Base-by-base conservation (phyloP, 257 asterid species). In the Penstemon eatonii region DNA sequence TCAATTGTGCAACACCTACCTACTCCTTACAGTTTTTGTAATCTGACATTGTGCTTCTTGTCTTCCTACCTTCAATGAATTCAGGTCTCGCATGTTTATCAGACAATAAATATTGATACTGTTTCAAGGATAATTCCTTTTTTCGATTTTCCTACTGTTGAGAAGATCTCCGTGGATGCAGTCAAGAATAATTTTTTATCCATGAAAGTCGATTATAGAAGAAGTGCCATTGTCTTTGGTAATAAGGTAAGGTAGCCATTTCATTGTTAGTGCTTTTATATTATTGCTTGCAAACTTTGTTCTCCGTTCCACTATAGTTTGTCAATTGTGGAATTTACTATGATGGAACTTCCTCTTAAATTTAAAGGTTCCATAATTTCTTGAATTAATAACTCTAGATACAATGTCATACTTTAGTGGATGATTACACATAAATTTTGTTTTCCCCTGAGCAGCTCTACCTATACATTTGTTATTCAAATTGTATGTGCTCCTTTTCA, bases 51-150 rank as follows among this genome's bases (percentile, higher is more conserved):
- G 0, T 40, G 63, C 47, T 47, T 52, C 5, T 70, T 69, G 3
- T 56, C 41, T n/a, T 45, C 55, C 68, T 69, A 36, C 37, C 25
- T 51, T 69, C 40, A 54, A 1, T 75, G 37, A 67, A 45, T 80
- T 56, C 86, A 92, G 98, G 95, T 87, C 47, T 90, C 98, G 8
- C 87, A 77, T 79, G 95, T 92, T 78, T 92, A 92, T 78, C 96
- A 88, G 77, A 75, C 88, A 5, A 85, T 88, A 84, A 87, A 80
- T 66, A 88, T 93, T 71, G 94, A 82, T 6, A 86, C 74, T 66
- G 75, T 93, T 65, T 85, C 92, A 59, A 82, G 51, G 78, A 78
- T 85, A 76, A 79, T 90, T 56, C 88, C 96, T 12, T 91, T 88
- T 81, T 88, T 87, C 70, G 94, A 88, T 71, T 86, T 93, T 67